Percentiles rank a stretch among this genome's conserved stretches.
Evolutionary conservation across 768 basidiomycete species (phyloP).

Genomic region (Imleria badia): DNA sequence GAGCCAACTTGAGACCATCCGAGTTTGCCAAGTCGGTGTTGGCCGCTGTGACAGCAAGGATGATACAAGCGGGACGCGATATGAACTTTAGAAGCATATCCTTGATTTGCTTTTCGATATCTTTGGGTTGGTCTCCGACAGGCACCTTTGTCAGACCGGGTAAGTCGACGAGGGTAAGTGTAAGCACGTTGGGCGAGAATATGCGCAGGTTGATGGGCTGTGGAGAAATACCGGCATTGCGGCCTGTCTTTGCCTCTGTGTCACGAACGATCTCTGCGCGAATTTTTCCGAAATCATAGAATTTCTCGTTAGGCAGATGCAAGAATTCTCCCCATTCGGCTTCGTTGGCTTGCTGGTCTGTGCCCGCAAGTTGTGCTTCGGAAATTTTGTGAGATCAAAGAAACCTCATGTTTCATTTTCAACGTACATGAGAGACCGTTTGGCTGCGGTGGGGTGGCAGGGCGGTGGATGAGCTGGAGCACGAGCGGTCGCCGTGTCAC

Average conservation of each 20-base stretch:
- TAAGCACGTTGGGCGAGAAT: conserved; percentile 96
- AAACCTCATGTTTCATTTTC: background rate
- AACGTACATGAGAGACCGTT: conserved; percentile 47
- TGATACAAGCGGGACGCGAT: conserved; percentile 91
- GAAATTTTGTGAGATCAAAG: conserved; percentile 1
- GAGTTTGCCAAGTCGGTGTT: conserved; percentile 99
- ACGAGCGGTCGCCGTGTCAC: conserved; percentile 97
- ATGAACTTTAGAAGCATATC: conserved; percentile 98
- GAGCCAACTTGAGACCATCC: conserved; percentile 92
- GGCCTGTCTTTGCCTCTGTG: conserved; percentile 97
- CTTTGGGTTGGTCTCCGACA: conserved; percentile 93
- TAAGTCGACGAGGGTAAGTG: conserved; percentile 95
- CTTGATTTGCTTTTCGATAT: conserved; percentile 96
- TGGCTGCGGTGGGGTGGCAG: conserved; percentile 45
- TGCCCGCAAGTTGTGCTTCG: conserved; percentile 38
- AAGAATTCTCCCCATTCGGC: conserved; percentile 99
- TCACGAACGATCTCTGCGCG: conserved; percentile 94
- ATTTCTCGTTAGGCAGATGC: conserved; percentile 94
- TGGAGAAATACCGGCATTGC: conserved; percentile 97
- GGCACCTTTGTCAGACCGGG: conserved; percentile 96
- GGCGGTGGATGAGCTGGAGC: conserved; percentile 91
- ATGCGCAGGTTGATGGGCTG: conserved; percentile 97
- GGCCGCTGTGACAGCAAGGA: conserved; percentile 93
- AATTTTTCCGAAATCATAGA: conserved; percentile 97
- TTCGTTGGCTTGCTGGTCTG: conserved; percentile 78